phyloP scores from a whole-genome alignment of 495 filamentous ascomycete species.

The Neurospora discreta region DNA sequence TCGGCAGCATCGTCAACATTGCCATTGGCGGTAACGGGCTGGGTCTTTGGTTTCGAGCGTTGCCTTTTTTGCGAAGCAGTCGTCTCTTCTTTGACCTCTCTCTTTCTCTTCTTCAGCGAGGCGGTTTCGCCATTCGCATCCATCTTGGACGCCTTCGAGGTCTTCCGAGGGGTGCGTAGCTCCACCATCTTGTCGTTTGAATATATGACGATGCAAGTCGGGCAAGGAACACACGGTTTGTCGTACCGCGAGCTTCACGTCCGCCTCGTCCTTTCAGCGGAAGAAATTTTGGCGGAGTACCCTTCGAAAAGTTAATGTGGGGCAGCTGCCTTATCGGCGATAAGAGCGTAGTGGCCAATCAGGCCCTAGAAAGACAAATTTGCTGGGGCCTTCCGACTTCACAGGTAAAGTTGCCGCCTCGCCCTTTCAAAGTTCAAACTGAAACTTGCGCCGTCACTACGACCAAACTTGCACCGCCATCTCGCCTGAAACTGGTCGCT shows the following conservation, averaged over 20 bases:
- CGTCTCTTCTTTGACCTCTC: conserved; percentile 21
- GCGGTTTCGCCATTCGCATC: conserved; percentile 21
- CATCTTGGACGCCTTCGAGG: conserved; percentile 3
- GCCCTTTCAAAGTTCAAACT: background rate
- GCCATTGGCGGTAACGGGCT: conserved; percentile 2
- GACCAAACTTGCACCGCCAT: background rate
- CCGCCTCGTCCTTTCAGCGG: conserved; percentile 1
- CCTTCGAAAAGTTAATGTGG: conserved; percentile 23
- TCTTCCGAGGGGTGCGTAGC: background rate
- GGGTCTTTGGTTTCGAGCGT: conserved; percentile 14
- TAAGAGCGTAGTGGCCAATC: conserved; percentile 17
- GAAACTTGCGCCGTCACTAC: background rate
- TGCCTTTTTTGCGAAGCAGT: conserved; percentile 15
- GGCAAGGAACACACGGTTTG: background rate
- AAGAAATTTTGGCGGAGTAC: conserved; percentile 25
- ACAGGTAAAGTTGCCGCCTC: background rate
- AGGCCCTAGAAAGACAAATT: conserved; percentile 7
- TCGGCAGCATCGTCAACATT: background rate
- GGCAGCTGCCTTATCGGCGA: conserved; percentile 19
- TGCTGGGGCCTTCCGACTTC: background rate
- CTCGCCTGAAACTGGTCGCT: background rate
- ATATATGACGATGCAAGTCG: background rate
- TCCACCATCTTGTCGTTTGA: background rate
- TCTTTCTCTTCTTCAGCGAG: conserved; percentile 25
- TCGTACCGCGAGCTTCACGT: background rate